Percentiles rank a stretch among this genome's conserved stretches.
Conservation (phyloP, 768 basidiomycete species). For the Gloeopeniophorella convolvens region DNA sequence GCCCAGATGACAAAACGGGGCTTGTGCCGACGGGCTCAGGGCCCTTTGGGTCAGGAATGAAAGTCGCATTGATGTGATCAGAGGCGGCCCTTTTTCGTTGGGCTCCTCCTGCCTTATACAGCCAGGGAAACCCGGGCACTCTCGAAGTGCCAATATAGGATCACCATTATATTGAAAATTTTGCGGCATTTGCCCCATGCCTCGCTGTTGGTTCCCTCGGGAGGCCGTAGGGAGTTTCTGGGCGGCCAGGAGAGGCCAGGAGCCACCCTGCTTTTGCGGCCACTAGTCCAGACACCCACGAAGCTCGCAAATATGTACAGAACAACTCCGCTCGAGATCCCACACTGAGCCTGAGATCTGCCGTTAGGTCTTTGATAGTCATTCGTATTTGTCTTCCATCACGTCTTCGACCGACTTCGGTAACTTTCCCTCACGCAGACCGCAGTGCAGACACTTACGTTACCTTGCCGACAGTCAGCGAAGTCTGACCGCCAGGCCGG, state of each 20-base stretch:
- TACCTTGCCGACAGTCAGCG: conserved; percentile 16
- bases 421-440: not conserved
- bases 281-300: not conserved
- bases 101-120: conserved; percentile 10
- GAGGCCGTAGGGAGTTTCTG: not conserved
- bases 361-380: not conserved
- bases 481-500: too few relatives aligned
- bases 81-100: conserved; percentile 4
- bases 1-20: not conserved
- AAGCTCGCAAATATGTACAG: not conserved
- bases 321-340: conserved; percentile 17
- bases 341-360: conserved; percentile 1
- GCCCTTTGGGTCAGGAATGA: conserved; percentile 10
- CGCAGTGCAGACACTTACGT: not conserved
- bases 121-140: conserved; percentile 11
- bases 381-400: conserved; percentile 6
- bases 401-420: not conserved
- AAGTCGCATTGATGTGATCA: conserved; percentile 15
- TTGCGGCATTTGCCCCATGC: conserved; percentile 1
- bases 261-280: conserved; percentile 4
- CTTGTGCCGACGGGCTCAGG: conserved; percentile 1
- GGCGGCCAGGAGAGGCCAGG: too few relatives aligned
- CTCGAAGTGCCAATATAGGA: conserved; percentile 12
- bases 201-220: conserved; percentile 4
- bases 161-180: too few relatives aligned